Evolutionary conservation across 345 rosid genomes (phyloP), one percentile per base, ranked within the genome.

Genomic region (Brassica juncea): DNA sequence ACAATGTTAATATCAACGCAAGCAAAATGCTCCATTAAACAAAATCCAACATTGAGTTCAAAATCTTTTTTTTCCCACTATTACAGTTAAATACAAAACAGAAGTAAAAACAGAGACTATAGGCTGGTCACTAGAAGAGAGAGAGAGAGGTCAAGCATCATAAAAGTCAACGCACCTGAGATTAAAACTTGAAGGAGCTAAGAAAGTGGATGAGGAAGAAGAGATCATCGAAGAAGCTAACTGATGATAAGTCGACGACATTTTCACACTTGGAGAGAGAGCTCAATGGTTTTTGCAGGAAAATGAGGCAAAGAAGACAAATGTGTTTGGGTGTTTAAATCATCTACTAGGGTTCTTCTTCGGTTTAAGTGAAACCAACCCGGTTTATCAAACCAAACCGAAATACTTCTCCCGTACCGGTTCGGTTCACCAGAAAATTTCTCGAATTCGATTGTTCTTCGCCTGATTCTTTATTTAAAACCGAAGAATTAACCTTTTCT

Each of bases 131-230:
- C 10, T 23, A 23, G 1, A 77, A 60, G 3, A 8, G 62, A 6
- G 9, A 8, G 34, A 8, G 34, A 19, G 19, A 31, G 32, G 32
- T 31, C 32, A 31, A 2, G 4, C 5, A 19, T 77, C 6, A 2
- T 11, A 12, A 32, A 44, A 34, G 23, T 25, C 42, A 47, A 70
- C 75, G 49, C 25, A 81, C 84, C 84, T 75, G 74, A 0, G 60
- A 71, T 71, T 76, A 1, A 81, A 76, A 76, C 27, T 66, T 6
- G 80, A 81, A 81, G 77, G 70, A 1, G 80, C 58, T 57, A 81
- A 59, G 66, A 81, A 71, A 34, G 73, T 66, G 4, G 84, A 81
- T 34, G 84, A 71, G 1, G 84, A 81, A 47, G 84, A 71, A 57
- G 80, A 81, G 44, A 81, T 76, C 77, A 81, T 66, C 2, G 70